Conservation (phyloP, 495 filamentous ascomycete species). For the Penicillium maclennaniae region DNA sequence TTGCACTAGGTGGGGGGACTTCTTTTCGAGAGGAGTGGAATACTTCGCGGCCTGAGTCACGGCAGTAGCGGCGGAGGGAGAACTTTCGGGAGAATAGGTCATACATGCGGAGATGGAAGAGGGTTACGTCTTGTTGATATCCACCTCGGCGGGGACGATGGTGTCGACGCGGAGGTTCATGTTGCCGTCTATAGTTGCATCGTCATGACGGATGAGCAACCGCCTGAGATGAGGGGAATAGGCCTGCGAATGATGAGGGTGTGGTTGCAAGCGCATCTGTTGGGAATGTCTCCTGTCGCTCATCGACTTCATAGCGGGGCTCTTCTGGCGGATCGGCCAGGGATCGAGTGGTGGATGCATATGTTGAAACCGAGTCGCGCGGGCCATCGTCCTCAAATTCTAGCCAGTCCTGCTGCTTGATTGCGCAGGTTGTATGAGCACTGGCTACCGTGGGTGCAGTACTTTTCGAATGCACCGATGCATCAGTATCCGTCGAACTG, state of each 20-base stretch:
- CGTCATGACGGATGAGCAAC: constrained; percentile 84
- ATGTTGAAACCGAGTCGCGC: constrained; percentile 71
- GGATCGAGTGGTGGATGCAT: constrained; percentile 69
- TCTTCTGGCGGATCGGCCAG: constrained; percentile 54
- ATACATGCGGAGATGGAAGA: constrained; percentile 96
- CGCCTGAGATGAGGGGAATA: constrained; percentile 83
- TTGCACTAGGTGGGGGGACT: constrained; percentile 39
- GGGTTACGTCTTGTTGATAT: constrained; percentile 61
- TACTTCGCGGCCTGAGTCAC: constrained; percentile 89
- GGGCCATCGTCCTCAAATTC: constrained; percentile 32
- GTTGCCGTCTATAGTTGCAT: constrained; percentile 88
- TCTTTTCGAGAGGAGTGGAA: constrained; percentile 80
- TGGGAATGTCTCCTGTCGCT: constrained; percentile 58
- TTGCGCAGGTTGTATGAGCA: constrained; percentile 43
- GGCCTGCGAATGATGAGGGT: constrained; percentile 75
- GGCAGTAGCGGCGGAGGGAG: constrained; percentile 86
- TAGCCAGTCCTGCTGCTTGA: constrained; percentile 3
- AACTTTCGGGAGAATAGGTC: constrained; percentile 83
- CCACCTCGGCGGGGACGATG: constrained; percentile 55
- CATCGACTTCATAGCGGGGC: constrained; percentile 55
- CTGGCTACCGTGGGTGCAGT: constrained; percentile 67
- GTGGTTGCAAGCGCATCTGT: constrained; percentile 68
- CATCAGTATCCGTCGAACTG: constrained; percentile 58
- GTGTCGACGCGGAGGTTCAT: constrained; percentile 96
- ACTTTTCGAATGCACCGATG: constrained; percentile 62